Percentiles rank a stretch among this genome's conserved stretches.
Evolutionary conservation across 2,329 filamentous ascomycete species (phyloP).

Genomic region (Fonsecaea monophora): DNA sequence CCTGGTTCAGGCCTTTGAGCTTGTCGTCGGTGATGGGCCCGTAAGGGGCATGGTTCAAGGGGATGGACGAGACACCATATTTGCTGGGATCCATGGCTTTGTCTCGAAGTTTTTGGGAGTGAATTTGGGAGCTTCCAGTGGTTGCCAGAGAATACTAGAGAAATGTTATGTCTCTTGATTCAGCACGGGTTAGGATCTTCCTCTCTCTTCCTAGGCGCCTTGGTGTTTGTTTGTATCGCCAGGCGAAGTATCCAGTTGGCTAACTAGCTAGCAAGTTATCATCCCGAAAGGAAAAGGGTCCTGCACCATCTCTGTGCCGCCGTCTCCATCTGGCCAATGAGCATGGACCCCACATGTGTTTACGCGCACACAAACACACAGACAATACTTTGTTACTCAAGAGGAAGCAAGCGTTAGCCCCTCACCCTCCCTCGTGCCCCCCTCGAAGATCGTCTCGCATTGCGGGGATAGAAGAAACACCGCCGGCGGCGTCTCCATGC

Average conservation of each 20-base stretch:
- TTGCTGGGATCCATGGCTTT: slow-evolving; percentile 30
- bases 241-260: neutral
- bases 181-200: neutral
- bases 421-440: too few species aligned
- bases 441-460: too few species aligned
- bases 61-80: slow-evolving; percentile 27
- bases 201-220: neutral
- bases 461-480: slow-evolving; percentile 15
- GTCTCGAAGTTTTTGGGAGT: neutral
- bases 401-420: neutral
- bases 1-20: slow-evolving; percentile 29
- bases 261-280: neutral
- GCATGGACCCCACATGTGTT: slow-evolving; percentile 8
- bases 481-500: neutral
- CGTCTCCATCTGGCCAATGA: neutral
- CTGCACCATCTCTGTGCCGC: neutral
- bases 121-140: too few species aligned
- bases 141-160: too few species aligned
- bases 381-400: neutral
- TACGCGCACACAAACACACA: too few species aligned
- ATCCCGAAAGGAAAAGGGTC: neutral
- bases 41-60: slow-evolving; percentile 34
- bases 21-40: slow-evolving; percentile 28
- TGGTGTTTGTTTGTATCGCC: too few species aligned
- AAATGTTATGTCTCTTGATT: too few species aligned